Percentiles rank a stretch among this genome's conserved stretches.
Conservation (phyloP, 352 stramenopile species). For the Pythium utonaiense region DNA sequence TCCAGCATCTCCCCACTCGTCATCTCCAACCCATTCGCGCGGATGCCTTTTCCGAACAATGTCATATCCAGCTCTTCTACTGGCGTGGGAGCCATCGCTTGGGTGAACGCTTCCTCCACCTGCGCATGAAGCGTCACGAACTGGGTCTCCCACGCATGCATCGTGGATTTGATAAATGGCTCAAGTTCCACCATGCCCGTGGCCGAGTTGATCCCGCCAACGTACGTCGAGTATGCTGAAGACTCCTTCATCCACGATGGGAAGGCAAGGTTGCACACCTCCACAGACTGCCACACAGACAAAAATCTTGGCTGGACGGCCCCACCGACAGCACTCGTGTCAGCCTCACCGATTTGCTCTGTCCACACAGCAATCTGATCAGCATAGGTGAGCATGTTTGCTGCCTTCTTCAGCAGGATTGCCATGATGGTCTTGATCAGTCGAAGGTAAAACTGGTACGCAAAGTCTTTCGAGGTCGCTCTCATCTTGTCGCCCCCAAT, state of each 20-base stretch:
- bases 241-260: slow-evolving; percentile 38
- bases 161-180: slow-evolving; percentile 32
- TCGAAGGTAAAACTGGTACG: slow-evolving; percentile 57
- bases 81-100: background rate
- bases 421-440: slow-evolving; percentile 43
- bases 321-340: slow-evolving; percentile 11
- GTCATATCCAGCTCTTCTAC: slow-evolving; percentile 33
- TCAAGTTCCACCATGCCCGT: slow-evolving; percentile 35
- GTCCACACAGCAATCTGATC: slow-evolving; percentile 49
- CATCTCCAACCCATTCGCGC: slow-evolving; percentile 39
- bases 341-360: slow-evolving; percentile 66
- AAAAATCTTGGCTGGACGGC: slow-evolving; percentile 12
- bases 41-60: slow-evolving; percentile 33
- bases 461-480: slow-evolving; percentile 41
- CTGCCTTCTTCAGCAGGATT: slow-evolving; percentile 33
- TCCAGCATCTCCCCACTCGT: slow-evolving; percentile 53
- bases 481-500: slow-evolving; percentile 47
- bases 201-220: slow-evolving; percentile 18
- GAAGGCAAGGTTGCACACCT: slow-evolving; percentile 40
- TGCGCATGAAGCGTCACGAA: slow-evolving; percentile 34
- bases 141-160: slow-evolving; percentile 40
- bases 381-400: slow-evolving; percentile 34
- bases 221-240: slow-evolving; percentile 17
- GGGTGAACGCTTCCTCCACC: slow-evolving; percentile 24
- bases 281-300: slow-evolving; percentile 29